Conservation (phyloP, 352 stramenopile species). For the Phytopythium delawarense region DNA sequence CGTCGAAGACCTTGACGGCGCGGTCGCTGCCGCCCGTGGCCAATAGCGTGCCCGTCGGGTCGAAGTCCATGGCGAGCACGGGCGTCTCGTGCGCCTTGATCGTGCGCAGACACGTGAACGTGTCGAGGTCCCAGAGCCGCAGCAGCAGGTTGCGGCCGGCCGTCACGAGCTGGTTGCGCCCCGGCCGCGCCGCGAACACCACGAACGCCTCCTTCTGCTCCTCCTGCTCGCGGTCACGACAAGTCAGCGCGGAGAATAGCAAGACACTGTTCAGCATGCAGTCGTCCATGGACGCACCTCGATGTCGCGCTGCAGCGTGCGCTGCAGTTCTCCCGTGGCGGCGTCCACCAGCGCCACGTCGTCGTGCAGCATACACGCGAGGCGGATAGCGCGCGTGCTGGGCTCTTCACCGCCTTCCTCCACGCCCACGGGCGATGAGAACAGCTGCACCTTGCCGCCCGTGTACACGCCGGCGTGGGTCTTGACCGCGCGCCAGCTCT, state of each 20-base stretch:
- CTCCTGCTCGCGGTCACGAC: slow-evolving; percentile 13
- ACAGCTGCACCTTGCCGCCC: slow-evolving; percentile 74
- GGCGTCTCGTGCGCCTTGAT: slow-evolving; percentile 79
- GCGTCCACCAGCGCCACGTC: slow-evolving; percentile 79
- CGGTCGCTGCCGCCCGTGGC: slow-evolving; percentile 96
- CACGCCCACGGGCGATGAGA: slow-evolving; percentile 20
- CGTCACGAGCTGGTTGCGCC: slow-evolving; percentile 78
- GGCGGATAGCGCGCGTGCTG: slow-evolving; percentile 18
- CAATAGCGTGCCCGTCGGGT: slow-evolving; percentile 90
- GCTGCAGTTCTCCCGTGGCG: slow-evolving; percentile 59
- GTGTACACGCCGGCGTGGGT: slow-evolving; percentile 79
- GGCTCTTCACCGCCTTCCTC: slow-evolving; percentile 5
- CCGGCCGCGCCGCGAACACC: slow-evolving; percentile 69
- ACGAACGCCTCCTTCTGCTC: slow-evolving; percentile 84
- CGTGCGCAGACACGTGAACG: slow-evolving; percentile 64
- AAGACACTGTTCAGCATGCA: not conserved
- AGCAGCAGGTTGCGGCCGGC: slow-evolving; percentile 81
- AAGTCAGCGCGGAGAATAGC: not conserved
- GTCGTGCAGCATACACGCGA: slow-evolving; percentile 82
- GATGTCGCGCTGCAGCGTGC: slow-evolving; percentile 72
- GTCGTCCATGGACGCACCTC: slow-evolving; percentile 12
- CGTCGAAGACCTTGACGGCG: slow-evolving; percentile 93
- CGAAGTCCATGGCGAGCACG: slow-evolving; percentile 85
- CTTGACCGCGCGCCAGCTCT: slow-evolving; percentile 77
- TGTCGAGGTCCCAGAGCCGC: slow-evolving; percentile 83